Percentiles rank a stretch among this genome's conserved stretches.
Evolutionary conservation across 257 asterid species (phyloP).

Genomic region (Agastache rugosa): DNA sequence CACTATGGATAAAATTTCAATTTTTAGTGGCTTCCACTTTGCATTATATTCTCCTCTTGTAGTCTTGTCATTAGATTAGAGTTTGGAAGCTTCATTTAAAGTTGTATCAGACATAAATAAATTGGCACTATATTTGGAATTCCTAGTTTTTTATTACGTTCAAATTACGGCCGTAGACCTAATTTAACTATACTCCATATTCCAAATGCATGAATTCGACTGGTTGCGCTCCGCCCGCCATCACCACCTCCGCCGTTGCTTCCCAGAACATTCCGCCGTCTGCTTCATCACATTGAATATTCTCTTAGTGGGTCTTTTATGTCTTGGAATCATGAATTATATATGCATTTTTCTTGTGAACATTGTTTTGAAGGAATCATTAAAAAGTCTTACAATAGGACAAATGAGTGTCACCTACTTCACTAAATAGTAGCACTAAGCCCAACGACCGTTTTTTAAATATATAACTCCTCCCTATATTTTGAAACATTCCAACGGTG

Average conservation of each 20-base stretch:
- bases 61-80: not conserved
- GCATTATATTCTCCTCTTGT: not conserved
- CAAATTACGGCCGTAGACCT: not conserved
- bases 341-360: not conserved
- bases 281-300: not conserved
- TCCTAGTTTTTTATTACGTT: constrained; percentile 8
- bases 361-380: not conserved
- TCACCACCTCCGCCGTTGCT: constrained; percentile 17
- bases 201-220: constrained; percentile 16
- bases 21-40: not conserved
- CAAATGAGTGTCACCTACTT: not conserved
- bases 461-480: too few species aligned
- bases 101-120: not conserved
- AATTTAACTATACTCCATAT: not conserved
- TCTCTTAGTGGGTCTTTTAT: not conserved
- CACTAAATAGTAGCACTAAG: not conserved
- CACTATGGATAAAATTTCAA: not conserved
- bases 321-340: not conserved
- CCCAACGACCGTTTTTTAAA: too few species aligned
- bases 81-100: not conserved
- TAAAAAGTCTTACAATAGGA: not conserved
- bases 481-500: too few species aligned
- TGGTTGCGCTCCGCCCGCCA: constrained; percentile 22
- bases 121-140: constrained; percentile 20
- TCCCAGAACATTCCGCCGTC: not conserved